Conservation (phyloP, 129 eudicot species). For the Heracleum sosnowskyi region DNA sequence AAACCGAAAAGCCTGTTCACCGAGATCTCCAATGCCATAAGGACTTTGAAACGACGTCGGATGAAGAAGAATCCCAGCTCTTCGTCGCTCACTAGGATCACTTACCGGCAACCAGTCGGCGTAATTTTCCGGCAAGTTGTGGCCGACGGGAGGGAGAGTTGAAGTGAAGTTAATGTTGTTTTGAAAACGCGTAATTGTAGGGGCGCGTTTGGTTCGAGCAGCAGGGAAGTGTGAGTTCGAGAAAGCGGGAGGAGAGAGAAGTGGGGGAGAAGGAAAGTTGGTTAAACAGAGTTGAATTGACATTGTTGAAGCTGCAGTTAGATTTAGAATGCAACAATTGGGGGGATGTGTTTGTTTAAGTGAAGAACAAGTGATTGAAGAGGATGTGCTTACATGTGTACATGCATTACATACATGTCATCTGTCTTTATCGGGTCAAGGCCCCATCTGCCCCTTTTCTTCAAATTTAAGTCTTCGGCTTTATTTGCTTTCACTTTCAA, state of each 20-base stretch:
- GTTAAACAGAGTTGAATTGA: neutral
- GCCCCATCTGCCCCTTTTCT: too few relatives aligned
- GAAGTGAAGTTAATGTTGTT: neutral
- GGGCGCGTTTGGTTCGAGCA: neutral
- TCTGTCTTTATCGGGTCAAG: too few relatives aligned
- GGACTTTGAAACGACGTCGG: slow-evolving; percentile 98
- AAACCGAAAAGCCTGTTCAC: slow-evolving; percentile 71
- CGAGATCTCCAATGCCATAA: slow-evolving; percentile 82
- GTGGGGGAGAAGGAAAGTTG: neutral
- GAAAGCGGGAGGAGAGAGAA: neutral
- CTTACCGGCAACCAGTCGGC: slow-evolving; percentile 53
- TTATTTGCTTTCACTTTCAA: too few relatives aligned
- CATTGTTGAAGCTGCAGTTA: neutral
- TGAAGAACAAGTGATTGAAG: too few relatives aligned
- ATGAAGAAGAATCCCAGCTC: slow-evolving; percentile 89
- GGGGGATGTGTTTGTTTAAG: too few relatives aligned
- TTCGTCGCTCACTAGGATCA: slow-evolving; percentile 32
- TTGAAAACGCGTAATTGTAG: neutral
- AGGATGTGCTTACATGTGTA: too few relatives aligned
- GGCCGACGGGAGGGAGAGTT: slow-evolving; percentile 34
- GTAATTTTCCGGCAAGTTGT: slow-evolving; percentile 72
- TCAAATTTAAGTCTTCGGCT: too few relatives aligned
- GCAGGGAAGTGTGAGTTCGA: neutral
- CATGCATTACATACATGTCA: too few relatives aligned
- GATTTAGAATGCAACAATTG: too few relatives aligned